Evolutionary conservation across 2,329 filamentous ascomycete species (phyloP).

Genomic region (Trichoderma atrobrunneum): DNA sequence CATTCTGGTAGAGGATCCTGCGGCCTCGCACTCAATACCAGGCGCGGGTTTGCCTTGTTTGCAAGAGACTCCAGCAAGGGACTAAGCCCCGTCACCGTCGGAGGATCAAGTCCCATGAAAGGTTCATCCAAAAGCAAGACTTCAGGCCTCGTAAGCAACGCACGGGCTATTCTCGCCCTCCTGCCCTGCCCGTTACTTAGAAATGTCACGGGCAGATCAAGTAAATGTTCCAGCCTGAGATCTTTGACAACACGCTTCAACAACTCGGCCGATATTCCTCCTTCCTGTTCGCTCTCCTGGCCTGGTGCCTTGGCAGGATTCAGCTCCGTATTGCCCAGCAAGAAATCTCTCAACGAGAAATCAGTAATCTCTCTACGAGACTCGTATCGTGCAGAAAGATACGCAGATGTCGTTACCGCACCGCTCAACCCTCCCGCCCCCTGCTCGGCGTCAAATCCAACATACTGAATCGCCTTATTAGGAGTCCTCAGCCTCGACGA

Average conservation of each 20-base stretch:
- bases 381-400: conserved; percentile 88
- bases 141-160: conserved; percentile 74
- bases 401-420: conserved; percentile 66
- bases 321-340: conserved; percentile 77
- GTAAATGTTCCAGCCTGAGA: conserved; percentile 64
- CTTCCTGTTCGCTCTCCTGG: conserved; percentile 46
- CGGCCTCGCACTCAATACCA: conserved; percentile 75
- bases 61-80: conserved; percentile 68
- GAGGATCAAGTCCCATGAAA: conserved; percentile 93
- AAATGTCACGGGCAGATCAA: conserved; percentile 81
- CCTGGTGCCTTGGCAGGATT: conserved; percentile 58
- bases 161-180: conserved; percentile 82
- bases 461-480: conserved; percentile 74
- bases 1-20: conserved; percentile 87
- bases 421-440: conserved; percentile 48
- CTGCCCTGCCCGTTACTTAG: conserved; percentile 92
- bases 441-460: conserved; percentile 80
- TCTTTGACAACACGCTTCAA: conserved; percentile 65
- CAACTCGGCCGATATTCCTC: conserved; percentile 46
- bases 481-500: conserved; percentile 56
- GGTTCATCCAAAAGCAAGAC: conserved; percentile 87
- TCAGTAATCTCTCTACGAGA: conserved; percentile 82
- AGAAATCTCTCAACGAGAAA: conserved; percentile 77
- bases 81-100: conserved; percentile 70
- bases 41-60: conserved; percentile 61